Percentiles rank a stretch among this genome's conserved stretches.
phyloP scores from a whole-genome alignment of 768 basidiomycete species.

The Boletus subcaerulescens region DNA sequence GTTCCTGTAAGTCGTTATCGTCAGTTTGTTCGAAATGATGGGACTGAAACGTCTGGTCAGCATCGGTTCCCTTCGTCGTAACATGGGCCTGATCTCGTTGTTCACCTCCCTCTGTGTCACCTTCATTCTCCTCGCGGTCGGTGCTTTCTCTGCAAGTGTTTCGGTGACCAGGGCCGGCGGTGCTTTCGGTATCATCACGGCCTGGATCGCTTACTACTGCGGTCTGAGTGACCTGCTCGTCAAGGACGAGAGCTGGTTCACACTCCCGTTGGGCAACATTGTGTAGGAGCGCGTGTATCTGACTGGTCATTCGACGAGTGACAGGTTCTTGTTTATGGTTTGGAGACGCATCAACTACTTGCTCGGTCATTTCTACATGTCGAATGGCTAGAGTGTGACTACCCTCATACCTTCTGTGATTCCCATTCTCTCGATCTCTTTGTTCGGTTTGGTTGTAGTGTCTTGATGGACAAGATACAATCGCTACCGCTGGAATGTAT shows the following conservation, averaged over 20 bases:
- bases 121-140: constrained; percentile 45
- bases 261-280: constrained; percentile 38
- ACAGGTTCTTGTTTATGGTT: background rate
- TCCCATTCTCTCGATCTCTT: constrained; percentile 1
- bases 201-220: constrained; percentile 45
- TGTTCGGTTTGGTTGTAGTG: constrained; percentile 2
- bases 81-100: constrained; percentile 46
- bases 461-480: background rate
- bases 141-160: constrained; percentile 32
- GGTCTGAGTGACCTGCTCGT: constrained; percentile 43
- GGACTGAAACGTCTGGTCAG: constrained; percentile 24
- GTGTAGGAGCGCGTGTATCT: constrained; percentile 2
- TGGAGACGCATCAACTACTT: constrained; percentile 3
- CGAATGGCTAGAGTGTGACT: background rate
- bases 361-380: constrained; percentile 4
- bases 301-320: background rate
- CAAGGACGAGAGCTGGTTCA: constrained; percentile 37
- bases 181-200: constrained; percentile 44
- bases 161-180: constrained; percentile 39
- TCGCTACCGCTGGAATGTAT: background rate
- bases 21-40: background rate
- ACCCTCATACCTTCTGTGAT: background rate
- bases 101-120: constrained; percentile 55
- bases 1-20: constrained; percentile 47
- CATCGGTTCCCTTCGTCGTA: constrained; percentile 49